Base-by-base conservation (phyloP, 805 yeast genomes). In the Candida broadrunensis region DNA sequence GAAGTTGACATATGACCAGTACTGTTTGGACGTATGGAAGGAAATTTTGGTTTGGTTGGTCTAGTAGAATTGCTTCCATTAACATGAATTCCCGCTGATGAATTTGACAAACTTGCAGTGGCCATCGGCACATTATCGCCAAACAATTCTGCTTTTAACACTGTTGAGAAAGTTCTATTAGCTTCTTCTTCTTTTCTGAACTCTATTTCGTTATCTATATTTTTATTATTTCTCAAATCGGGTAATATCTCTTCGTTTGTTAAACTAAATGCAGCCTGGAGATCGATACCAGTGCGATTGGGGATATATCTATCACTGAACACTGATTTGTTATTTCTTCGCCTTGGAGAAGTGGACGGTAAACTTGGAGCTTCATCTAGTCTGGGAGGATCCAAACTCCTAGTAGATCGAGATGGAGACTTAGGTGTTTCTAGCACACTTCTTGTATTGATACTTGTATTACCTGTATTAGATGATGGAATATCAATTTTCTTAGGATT, bases 231-330 rank as follows among this genome's bases (percentile, higher is more conserved):
- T 26, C 66, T 46, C 26, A 63, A 48, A 34, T 65, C 65, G 2
- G 72, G 71, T 14, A 63, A 15, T 58, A 75, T 55, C 14, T 68
- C 76, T 42, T 70, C 76, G 38, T 65, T 63, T 18, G 72, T 73
- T 37, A 81, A 63, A 43, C 81, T 76, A 58, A 81, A 84, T 6
- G 96, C 96, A 0, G 97, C 88, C 54, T 88, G 93, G 13, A 91
- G 67, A 53, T 88, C 95, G 19, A 88, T 77, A 1, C 96, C 96
- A 1, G 87, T 81, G 36, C 99, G 66, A 45, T 78, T 81, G 4
- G 99, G 99, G 20, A 93, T 87, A 60, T 81, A 88, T 41, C 98
- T 69, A 61, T 90, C 99, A 47, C 86, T 81, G 62, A 85, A 86
- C 1, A 78, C 69, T 2, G 77, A 61, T 37, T 65, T 60, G 20